Conservation (phyloP, 1,284 basidiomycete species). For the Heterobasidion occidentale region DNA sequence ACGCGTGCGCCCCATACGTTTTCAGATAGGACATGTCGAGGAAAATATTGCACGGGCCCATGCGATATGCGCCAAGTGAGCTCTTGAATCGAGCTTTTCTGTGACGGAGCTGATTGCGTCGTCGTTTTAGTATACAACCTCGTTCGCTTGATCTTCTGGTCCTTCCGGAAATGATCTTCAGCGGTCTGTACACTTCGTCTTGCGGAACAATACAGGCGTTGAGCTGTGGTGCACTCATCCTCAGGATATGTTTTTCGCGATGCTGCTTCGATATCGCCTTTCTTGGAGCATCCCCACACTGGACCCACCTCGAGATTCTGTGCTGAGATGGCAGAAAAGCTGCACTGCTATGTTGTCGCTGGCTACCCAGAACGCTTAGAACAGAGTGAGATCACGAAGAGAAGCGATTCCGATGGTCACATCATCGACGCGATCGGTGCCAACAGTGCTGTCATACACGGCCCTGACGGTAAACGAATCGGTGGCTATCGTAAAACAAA, state of each 20-base stretch:
- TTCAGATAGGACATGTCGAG: too few relatives aligned
- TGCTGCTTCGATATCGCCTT: constrained; percentile 59
- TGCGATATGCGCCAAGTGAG: too few relatives aligned
- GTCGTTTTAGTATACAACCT: constrained; percentile 44
- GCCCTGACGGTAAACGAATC: constrained; percentile 54
- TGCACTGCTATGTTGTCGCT: constrained; percentile 71
- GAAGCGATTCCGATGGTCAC: constrained; percentile 14
- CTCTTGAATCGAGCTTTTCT: too few relatives aligned
- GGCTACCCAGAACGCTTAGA: constrained; percentile 73
- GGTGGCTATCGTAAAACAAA: constrained; percentile 84
- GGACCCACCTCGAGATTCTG: constrained; percentile 74
- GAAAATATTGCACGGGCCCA: too few relatives aligned
- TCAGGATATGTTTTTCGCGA: constrained; percentile 79
- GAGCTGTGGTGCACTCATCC: constrained; percentile 9
- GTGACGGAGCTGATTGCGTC: too few relatives aligned
- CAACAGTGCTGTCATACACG: constrained; percentile 75
- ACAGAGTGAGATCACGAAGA: constrained; percentile 23
- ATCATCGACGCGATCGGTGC: constrained; percentile 41
- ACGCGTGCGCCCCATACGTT: too few relatives aligned
- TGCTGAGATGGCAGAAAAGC: constrained; percentile 47
- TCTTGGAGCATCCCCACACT: constrained; percentile 62
- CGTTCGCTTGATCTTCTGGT: constrained; percentile 78
- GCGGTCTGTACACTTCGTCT: constrained; percentile 34
- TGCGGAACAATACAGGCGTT: neutral
- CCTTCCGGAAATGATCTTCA: constrained; percentile 86